These are phyloP conservation scores for Mucor velutinosus DNA, from an alignment of 371 early-diverging fungal genomes.

Conservation along the genomic window DNA sequence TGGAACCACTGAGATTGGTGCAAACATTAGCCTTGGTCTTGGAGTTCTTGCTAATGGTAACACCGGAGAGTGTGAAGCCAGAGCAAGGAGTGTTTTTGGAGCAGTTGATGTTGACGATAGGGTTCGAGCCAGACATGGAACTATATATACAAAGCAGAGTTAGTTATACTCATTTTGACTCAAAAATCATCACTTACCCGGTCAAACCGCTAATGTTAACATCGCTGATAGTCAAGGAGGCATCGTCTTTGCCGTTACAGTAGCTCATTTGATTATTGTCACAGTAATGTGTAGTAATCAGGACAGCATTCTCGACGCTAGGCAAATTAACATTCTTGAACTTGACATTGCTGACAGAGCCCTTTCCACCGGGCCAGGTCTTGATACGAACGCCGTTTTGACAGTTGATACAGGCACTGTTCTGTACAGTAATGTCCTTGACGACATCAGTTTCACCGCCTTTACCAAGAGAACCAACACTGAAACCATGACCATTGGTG, in stretches of 20 bases:
- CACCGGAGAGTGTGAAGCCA: constrained; percentile 20
- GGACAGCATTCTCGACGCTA: constrained; percentile 32
- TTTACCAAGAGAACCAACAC: constrained; percentile 41
- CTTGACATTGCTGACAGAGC: constrained; percentile 28
- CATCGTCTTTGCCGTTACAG: constrained; percentile 22
- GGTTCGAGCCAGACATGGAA: constrained; percentile 16
- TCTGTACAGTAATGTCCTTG: constrained; percentile 21
- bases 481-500: constrained; percentile 37
- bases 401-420: constrained; percentile 34
- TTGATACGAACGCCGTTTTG: constrained; percentile 45
- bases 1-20: constrained; percentile 15
- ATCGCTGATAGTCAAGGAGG: constrained; percentile 30
- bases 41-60: constrained; percentile 18
- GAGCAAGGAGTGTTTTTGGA: constrained; percentile 30
- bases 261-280: constrained; percentile 30
- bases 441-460: constrained; percentile 30
- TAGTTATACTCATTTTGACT: not conserved
- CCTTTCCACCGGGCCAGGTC: constrained; percentile 42
- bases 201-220: constrained; percentile 26
- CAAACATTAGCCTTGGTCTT: constrained; percentile 23
- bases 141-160: not conserved
- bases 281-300: constrained; percentile 43
- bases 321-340: constrained; percentile 23
- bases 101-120: constrained; percentile 33
- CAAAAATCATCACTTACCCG: constrained; percentile 15